phyloP scores from a whole-genome alignment of 495 filamentous ascomycete genomes.

The Symbiotaphrina buchneri region DNA sequence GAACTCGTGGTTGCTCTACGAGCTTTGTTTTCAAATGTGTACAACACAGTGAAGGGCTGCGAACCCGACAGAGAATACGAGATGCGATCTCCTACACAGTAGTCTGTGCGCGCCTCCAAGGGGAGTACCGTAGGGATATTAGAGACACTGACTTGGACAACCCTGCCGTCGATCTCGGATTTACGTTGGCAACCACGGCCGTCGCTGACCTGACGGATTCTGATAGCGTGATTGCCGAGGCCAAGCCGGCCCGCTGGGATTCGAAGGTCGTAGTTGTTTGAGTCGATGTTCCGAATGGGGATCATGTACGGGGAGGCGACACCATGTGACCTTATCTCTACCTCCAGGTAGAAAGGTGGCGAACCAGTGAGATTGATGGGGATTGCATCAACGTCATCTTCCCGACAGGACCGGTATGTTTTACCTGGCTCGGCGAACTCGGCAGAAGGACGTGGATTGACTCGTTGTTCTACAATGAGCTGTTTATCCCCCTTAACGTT shows the following conservation, averaged over 20 bases:
- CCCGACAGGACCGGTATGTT: slow-evolving; percentile 83
- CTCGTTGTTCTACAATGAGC: slow-evolving; percentile 55
- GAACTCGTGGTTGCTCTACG: slow-evolving; percentile 56
- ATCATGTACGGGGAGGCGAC: slow-evolving; percentile 59
- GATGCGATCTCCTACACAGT: slow-evolving; percentile 87
- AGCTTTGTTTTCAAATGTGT: slow-evolving; percentile 56
- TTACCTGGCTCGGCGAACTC: slow-evolving; percentile 71
- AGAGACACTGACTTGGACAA: slow-evolving; percentile 70
- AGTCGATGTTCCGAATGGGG: slow-evolving; percentile 50
- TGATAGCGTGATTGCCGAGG: slow-evolving; percentile 65
- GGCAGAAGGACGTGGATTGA: slow-evolving; percentile 61
- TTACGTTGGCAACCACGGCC: slow-evolving; percentile 59
- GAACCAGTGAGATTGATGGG: slow-evolving; percentile 61
- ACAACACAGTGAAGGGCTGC: slow-evolving; percentile 80
- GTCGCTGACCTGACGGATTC: slow-evolving; percentile 74
- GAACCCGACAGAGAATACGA: slow-evolving; percentile 74
- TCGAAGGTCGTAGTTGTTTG: slow-evolving; percentile 48
- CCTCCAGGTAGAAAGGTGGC: slow-evolving; percentile 75
- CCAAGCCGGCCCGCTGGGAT: slow-evolving; percentile 68
- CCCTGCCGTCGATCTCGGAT: slow-evolving; percentile 37
- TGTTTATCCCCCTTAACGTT: slow-evolving; percentile 28
- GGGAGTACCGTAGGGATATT: slow-evolving; percentile 78
- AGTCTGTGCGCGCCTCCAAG: slow-evolving; percentile 67
- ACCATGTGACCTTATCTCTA: slow-evolving; percentile 79
- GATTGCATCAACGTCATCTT: slow-evolving; percentile 62